Conservation (phyloP, 768 basidiomycete species). For the Collybiopsis confluens region DNA sequence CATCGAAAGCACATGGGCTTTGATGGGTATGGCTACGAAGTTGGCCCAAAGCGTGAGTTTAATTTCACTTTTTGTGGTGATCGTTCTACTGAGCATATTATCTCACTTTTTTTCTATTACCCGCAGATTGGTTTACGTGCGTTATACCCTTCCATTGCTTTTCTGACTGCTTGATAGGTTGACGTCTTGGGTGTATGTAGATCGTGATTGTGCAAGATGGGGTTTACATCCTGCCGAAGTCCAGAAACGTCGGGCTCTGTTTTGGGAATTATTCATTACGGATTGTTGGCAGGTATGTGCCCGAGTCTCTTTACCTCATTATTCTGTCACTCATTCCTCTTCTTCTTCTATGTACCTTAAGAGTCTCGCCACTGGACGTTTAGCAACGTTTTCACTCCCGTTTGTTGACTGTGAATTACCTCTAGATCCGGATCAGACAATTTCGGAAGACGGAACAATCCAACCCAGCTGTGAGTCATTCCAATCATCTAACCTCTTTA, state of each 20-base stretch:
- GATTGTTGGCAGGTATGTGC: constrained; percentile 73
- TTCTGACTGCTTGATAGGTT: not conserved
- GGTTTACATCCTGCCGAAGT: constrained; percentile 56
- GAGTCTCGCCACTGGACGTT: constrained; percentile 67
- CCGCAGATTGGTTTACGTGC: constrained; percentile 63
- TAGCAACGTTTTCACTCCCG: constrained; percentile 65
- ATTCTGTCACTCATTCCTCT: not conserved
- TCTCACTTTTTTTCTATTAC: constrained; percentile 4
- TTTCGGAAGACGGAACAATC: constrained; percentile 53
- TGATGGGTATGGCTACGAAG: constrained; percentile 63
- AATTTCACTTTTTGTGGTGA: not conserved
- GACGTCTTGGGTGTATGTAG: constrained; percentile 27
- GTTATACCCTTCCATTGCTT: constrained; percentile 24
- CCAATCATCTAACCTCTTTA: not conserved
- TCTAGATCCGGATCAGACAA: constrained; percentile 51
- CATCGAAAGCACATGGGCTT: constrained; percentile 64
- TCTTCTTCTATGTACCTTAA: constrained; percentile 17
- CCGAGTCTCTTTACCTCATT: not conserved
- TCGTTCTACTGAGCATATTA: constrained; percentile 6
- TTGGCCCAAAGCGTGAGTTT: constrained; percentile 62
- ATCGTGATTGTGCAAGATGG: constrained; percentile 73
- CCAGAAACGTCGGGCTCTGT: constrained; percentile 65
- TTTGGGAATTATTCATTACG: constrained; percentile 73
- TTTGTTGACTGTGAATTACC: constrained; percentile 74
- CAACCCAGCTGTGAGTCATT: constrained; percentile 53